Conservation (phyloP, 805 yeast species). For the Komagataella phaffii region DNA sequence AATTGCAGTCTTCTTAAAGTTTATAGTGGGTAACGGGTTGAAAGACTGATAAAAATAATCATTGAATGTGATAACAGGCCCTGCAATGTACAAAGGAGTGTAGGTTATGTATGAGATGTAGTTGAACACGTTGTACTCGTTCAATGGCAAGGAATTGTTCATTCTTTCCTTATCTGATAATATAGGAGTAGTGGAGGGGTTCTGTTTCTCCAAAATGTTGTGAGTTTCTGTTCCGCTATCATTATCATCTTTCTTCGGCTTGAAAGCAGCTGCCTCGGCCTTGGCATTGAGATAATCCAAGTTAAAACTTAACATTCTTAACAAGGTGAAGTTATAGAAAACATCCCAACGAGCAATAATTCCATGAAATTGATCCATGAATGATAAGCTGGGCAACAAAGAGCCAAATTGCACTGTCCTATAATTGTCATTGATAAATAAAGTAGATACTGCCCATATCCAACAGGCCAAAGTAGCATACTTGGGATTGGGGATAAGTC, state of each 20-base stretch:
- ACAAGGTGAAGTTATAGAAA: constrained; percentile 77
- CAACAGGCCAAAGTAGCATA: constrained; percentile 40
- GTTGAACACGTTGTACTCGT: constrained; percentile 49
- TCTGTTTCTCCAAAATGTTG: constrained; percentile 6
- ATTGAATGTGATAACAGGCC: constrained; percentile 88
- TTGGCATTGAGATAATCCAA: constrained; percentile 51
- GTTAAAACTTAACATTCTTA: constrained; percentile 75
- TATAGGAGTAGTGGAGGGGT: constrained; percentile 1
- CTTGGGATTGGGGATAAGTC: constrained; percentile 18
- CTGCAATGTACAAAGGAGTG: constrained; percentile 87
- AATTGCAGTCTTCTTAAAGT: constrained; percentile 31
- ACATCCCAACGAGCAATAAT: constrained; percentile 92
- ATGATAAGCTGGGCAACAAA: constrained; percentile 24
- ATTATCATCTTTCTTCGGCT: constrained; percentile 2
- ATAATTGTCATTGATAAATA: constrained; percentile 65
- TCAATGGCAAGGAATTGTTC: constrained; percentile 43
- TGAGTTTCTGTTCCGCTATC: constrained; percentile 4
- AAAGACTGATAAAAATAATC: constrained; percentile 72
- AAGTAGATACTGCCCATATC: constrained; percentile 66
- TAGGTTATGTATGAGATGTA: constrained; percentile 70
- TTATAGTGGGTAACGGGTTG: constrained; percentile 46
- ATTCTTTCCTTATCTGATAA: constrained; percentile 53
- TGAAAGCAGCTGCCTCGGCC: constrained; percentile 2
- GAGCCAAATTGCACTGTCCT: constrained; percentile 38
- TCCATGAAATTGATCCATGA: constrained; percentile 61